Evolutionary conservation across 1,284 basidiomycete genomes (phyloP), one percentile per base, ranked within the genome.

Genomic region (Puccinia polysora): DNA sequence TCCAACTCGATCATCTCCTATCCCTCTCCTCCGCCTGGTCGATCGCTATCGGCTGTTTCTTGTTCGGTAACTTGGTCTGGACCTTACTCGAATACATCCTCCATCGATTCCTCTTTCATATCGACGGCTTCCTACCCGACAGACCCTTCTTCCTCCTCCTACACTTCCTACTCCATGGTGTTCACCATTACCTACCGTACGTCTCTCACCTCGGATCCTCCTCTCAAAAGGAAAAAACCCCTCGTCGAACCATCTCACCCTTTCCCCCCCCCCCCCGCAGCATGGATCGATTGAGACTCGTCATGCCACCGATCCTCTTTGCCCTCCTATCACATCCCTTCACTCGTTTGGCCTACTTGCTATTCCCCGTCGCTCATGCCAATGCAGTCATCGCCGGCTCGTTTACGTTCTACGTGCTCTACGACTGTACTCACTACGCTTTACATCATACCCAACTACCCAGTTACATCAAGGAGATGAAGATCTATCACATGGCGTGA

Each of bases 231-330:
- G 20, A 45, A 10, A 45, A 45, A 45, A 45, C n/a, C 10, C n/a
- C 36, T 52, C 15, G 23, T 34, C 36, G 15, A 12, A 25, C 3
- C 25, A 43, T 63, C 38, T 5, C 49, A 0, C n/a, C 50, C 20
- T 14, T 12, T 47, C 28, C 49, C 18, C 36, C 56, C n/a, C n/a
- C 38, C 8, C 36, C 14, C 15, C 14, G 15, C 50, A 76, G 38
- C 68, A 75, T 71, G 68, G 68, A 71, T 23, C 68, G 68, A 38
- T 81, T 96, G 77, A 86, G 96, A 67, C 87, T 98, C 45, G 96
- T 98, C 77, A 99, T 99, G 96, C 96, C 96, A 0, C 96, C 96
- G 0, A 79, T 86, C 2, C 81, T 98, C 71, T 99, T 99, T 82
- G 81, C 84, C 59, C 80, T 82, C 14, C 85, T 98, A 32, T 88